phyloP scores from a whole-genome alignment of 768 basidiomycete species.

The Termitomyces sp. region DNA sequence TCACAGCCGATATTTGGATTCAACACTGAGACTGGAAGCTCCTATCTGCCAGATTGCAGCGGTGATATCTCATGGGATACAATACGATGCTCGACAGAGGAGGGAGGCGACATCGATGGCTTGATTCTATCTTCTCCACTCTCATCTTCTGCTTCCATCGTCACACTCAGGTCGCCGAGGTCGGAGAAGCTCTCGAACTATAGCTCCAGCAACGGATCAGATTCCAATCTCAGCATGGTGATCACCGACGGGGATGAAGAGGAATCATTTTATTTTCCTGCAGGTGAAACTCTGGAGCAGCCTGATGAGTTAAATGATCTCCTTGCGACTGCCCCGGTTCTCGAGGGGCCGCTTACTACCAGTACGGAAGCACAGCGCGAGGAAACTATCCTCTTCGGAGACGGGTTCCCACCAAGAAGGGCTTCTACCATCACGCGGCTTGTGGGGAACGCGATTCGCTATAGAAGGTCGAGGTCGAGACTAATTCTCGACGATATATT shows the following conservation, averaged over 20 bases:
- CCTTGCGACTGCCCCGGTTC: background rate
- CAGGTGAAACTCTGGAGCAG: background rate
- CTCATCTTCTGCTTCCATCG: background rate
- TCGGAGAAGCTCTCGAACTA: background rate
- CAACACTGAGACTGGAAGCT: slow-evolving; percentile 3
- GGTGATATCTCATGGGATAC: slow-evolving; percentile 13
- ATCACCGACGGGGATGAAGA: background rate
- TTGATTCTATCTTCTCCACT: background rate
- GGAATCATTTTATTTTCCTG: background rate
- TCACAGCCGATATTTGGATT: background rate
- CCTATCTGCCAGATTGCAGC: slow-evolving; percentile 7
- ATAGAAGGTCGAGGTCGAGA: background rate
- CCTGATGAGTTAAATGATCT: background rate
- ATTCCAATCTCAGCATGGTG: background rate
- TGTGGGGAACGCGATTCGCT: slow-evolving; percentile 7
- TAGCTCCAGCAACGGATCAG: background rate
- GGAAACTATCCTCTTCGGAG: background rate
- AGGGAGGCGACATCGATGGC: background rate
- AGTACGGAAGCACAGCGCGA: background rate
- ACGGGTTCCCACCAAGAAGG: slow-evolving; percentile 4
- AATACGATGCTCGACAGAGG: slow-evolving; percentile 2
- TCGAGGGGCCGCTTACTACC: background rate
- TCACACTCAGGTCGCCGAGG: background rate
- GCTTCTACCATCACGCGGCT: slow-evolving; percentile 6
- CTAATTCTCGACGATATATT: background rate